Evolutionary conservation across 352 stramenopile genomes (phyloP), one percentile per base, ranked within the genome.

Genomic region (Stephanocyclus meneghinianus): DNA sequence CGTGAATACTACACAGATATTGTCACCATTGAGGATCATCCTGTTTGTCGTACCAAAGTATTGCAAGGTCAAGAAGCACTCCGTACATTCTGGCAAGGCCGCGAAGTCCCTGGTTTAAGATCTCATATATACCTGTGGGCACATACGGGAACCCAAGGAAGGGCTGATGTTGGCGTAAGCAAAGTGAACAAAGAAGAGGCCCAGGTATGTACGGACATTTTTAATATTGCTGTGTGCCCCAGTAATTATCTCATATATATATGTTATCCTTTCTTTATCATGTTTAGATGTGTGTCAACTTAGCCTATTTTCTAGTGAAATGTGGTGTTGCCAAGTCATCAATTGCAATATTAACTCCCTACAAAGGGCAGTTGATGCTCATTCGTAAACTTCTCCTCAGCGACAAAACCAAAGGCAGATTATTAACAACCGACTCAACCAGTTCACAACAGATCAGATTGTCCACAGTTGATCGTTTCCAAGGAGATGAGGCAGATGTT

Each of bases 41-140:
- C 81, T 11, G 72, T 90, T 0, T 95, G 90, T 45, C 42, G 67
- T 1, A 92, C 86, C 0, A 95, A 95, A 73, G 88, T 76, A 0
- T 91, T 96, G 48, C 63, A 74, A 53, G 56, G 60, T 48, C 51
- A 45, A 63, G 35, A 42, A 56, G 84, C 85, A 57, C 83, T 77
- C 2, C 75, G 29, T 71, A 51, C 57, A 51, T 65, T 65, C n/a
- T 65, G 57, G 57, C 57, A 65, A 47, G 93, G 92, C 10, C 82
- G 93, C n/a, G 93, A 96, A 73, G 83, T 96, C 0, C 92, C 91
- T 13, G 93, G 92, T 13, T 79, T 96, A 2, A 76, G 76, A 3
- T 91, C 92, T 13, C 89, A 96, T 72, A 77, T 96, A 42, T 97
- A 91, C 73, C 95, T 96, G 55, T 97, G 92, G 94, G 94, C 91